Base-by-base conservation (phyloP, 257 asterid genomes). In the Solanum raphanifolium region DNA sequence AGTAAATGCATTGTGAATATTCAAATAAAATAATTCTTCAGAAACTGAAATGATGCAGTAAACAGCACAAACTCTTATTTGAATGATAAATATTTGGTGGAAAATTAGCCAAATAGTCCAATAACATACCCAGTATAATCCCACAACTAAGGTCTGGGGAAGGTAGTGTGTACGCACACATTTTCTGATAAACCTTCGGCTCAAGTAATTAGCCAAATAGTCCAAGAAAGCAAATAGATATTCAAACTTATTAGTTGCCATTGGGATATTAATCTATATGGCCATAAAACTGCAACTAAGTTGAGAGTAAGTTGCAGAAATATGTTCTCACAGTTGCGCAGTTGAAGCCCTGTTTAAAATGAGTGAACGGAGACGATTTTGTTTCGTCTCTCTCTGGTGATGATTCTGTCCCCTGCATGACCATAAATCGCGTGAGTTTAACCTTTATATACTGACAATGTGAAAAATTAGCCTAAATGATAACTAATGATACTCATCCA, bases 341-440 rank as follows among this genome's bases (percentile, higher is more conserved):
- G 89, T 90, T 32, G 58, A 78, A 7, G 93, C 85, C 87, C 82
- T 41, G 90, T 88, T 85, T 72, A 88, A 69, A 73, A 92, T 83
- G 66, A 90, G 88, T 16, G 96, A 90, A 71, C 85, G 92, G 76
- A 94, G 91, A 90, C 85, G 88, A 81, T 89, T 87, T 91, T 91
- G 94, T 90, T 91, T 93, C 91, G 92, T 91, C 87, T 93, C 93
- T 91, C 98, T 91, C 90, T 96, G 91, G 76, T 93, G 89, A 46
- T 60, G 88, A 86, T 84, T 89, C 87, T 65, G 86, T 87, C 96
- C 97, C 98, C 98, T 95, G 98, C 91, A 92, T 31, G 69, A 82
- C 2, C 85, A 29, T 29, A 82, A 48, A 34, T 31, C 9, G 7
- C 25, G 4, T 9, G 41, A 48, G 31, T 82, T 46, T 82, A 48